Evolutionary conservation across 2,329 filamentous ascomycete genomes (phyloP).

Genomic region (Leptographium radiaticola): DNA sequence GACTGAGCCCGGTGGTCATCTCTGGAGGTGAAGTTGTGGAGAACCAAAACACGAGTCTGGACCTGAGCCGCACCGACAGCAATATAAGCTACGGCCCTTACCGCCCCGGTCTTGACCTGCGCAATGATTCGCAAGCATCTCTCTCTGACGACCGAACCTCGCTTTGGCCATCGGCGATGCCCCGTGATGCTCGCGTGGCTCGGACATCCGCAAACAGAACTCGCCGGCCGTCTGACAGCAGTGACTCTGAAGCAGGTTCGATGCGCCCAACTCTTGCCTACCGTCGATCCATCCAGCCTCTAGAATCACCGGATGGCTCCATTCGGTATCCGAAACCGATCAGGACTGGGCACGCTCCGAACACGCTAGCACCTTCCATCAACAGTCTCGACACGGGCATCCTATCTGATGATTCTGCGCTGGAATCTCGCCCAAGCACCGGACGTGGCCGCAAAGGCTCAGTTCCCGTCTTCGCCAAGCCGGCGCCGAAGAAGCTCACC

Average conservation of each 20-base stretch:
- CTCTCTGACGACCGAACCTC: conserved; percentile 30
- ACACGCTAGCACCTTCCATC: conserved; percentile 32
- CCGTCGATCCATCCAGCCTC: conserved; percentile 39
- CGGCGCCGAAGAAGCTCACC: conserved; percentile 37
- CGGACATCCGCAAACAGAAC: conserved; percentile 19
- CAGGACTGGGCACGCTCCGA: conserved; percentile 23
- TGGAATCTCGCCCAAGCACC: conserved; percentile 25
- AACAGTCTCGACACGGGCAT: conserved; percentile 45
- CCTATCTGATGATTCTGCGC: conserved; percentile 42
- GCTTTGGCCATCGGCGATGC: conserved; percentile 41
- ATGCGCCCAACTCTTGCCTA: conserved; percentile 41
- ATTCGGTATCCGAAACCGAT: conserved; percentile 41
- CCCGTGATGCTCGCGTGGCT: conserved; percentile 19
- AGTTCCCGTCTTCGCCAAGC: neutral
- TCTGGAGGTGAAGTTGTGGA: conserved; percentile 49
- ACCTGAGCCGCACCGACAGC: conserved; percentile 35
- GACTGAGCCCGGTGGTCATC: conserved; percentile 54
- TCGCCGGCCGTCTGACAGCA: conserved; percentile 39
- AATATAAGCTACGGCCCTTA: conserved; percentile 29
- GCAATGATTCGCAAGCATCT: conserved; percentile 27
- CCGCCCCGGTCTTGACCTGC: conserved; percentile 29
- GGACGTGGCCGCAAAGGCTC: conserved; percentile 16
- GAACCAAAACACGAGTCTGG: conserved; percentile 41
- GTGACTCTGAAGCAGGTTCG: conserved; percentile 34
- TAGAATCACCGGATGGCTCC: conserved; percentile 29